Base-by-base conservation (phyloP, 2,329 filamentous ascomycete genomes). In the Penicillium sp. region DNA sequence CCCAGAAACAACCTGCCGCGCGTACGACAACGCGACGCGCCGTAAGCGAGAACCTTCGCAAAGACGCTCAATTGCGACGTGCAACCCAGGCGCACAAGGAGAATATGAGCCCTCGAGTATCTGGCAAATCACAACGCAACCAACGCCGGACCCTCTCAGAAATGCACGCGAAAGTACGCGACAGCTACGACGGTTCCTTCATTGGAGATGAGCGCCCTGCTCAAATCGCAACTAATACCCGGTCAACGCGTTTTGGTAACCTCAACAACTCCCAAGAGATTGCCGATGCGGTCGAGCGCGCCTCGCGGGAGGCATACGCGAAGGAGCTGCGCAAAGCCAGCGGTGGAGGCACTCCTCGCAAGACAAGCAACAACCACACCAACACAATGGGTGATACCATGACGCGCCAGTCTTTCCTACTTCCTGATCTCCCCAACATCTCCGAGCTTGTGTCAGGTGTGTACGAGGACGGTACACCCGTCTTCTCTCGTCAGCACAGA, bases 371-470 rank as follows among this genome's bases (percentile, higher is more conserved):
- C 17, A 67, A 71, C 31, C 71, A 70, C 57, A 72, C 71, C 20
- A 67, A 70, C 43, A 67, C 61, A 2, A 73, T 76, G 28, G 78
- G 79, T 3, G 79, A 79, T 50, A 84, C 79, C 60, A 76, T 77
- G 61, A 86, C 84, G 17, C 79, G 81, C 41, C 83, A 85, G 60
- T 88, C 86, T 0, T 88, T 88, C 68, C 78, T 85, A 52, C 77
- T 88, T 4, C 86, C 86, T 2, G 84, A 87, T 62, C 75, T 87
- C 47, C 82, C 84, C 7, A 86, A 88, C 64, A 79, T 87, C 58
- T 86, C 84, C 5, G 85, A 88, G 66, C 77, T 88, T 34, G 81
- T 88, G 11, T 86, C 84, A 22, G 84, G 84, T 55, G 78, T 83
- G 7, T 84, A 83, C 62, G 80, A 83, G 59, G 82, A 86, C 63